Evolutionary conservation across 495 filamentous ascomycete species (phyloP), one percentile per base, ranked within the genome.

Genomic region (Elaphomyces granulatus): DNA sequence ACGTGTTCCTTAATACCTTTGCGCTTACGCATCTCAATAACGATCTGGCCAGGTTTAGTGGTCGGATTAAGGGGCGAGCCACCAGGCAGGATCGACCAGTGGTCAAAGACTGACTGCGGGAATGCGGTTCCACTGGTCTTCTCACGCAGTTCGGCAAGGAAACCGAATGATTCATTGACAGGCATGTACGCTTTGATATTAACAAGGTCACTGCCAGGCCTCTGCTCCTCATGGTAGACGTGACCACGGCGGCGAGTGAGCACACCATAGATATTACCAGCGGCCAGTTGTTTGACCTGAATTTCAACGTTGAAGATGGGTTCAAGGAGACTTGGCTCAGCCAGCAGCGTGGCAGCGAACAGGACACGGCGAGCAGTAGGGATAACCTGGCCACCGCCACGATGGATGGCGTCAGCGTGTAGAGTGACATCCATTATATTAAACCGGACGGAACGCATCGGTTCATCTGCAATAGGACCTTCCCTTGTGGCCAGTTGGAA

Each of bases 191-290:
- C 87, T 80, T 96, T 96, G 75, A 99, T 81, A 67, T 80, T 96
- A 82, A 96, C 96, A 36, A 99, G 83, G 67, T 92, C 92, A 60
- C 92, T 99, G 61, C 90, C 90, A 46, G 87, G 83, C 51, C 90
- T 85, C 74, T 99, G 90, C 72, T 90, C 83, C 73, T 99, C 90
- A 52, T 72, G 68, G 78, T 96, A 96, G 68, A 99, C 90, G 79
- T 96, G 88, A 74, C 90, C 90, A 79, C 90, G 76, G 56, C 88
- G 72, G 58, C 90, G 84, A 69, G 92, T 95, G 49, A 99, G 83
- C 61, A 96, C 90, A 79, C 90, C 90, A 66, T 99, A 99, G 67
- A 99, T 94, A 74, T 92, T 92, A 72, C 90, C 90, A 90, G 96
- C 96, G 59, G 90, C 90, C 56, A 78, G 74, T 73, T 99, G 92